Evolutionary conservation across 352 stramenopile genomes (phyloP), one percentile per base, ranked within the genome.

Genomic region (Phytophthora foliorum): DNA sequence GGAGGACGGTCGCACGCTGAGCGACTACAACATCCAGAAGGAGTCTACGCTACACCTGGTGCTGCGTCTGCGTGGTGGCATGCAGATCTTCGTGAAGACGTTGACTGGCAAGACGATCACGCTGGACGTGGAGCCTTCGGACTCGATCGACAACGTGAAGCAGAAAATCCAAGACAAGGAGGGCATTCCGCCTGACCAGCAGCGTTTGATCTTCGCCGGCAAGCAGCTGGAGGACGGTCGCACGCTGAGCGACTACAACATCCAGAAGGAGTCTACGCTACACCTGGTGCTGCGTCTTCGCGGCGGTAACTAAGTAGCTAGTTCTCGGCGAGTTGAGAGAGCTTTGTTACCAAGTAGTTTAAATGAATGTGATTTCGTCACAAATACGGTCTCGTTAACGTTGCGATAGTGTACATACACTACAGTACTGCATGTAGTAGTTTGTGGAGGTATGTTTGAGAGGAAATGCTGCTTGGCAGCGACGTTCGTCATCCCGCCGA

Each of bases 261-360:
- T 73, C 25, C 65, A 73, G 57, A 73, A 73, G 65, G 65, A 73
- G 65, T 73, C 65, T 6, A 73, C 65, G 11, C 51, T 73, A 9
- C 65, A 73, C 42, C 51, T 73, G n/a, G 65, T 73, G 44, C 65
- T 71, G 14, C 62, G 62, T 31, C 53, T 63, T 29, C n/a, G n/a
- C n/a, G n/a, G n/a, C n/a, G n/a, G n/a, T n/a, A 60, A 60, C 36
- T 60, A 50, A 59, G 16, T n/a, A 25, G 52, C 31, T 57, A 19
- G 31, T 5, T 27, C 49, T 56, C 6, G 16, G 9, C 32, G 9
- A 48, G 21, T 58, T 3, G 19, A 57, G 36, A 44, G 38, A 11
- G 16, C n/a, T 31, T 8, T 42, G 50, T 57, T 32, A 57, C n/a
- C n/a, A n/a, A n/a, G n/a, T n/a, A n/a, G n/a, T n/a, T n/a, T 57